A percentile compares a stretch with the other conserved stretches of the same genome.
Evolutionary conservation across 371 early-diverging fungal species (phyloP).

Genomic region (Thermomucor indicae-seudaticae): DNA sequence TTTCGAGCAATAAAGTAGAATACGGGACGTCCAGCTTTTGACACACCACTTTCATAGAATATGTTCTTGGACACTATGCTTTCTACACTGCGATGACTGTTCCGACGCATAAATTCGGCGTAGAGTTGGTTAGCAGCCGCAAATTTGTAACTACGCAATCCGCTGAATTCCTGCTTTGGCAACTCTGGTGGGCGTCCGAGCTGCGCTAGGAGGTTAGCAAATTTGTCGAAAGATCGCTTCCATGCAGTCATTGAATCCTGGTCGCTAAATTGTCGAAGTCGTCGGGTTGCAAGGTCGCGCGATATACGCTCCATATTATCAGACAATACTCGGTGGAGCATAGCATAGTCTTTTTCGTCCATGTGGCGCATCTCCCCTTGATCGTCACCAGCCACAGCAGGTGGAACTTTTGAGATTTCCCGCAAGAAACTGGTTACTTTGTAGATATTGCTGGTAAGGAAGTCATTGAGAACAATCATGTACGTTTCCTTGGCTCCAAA

Average conservation of each 20-base stretch:
- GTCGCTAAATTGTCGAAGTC: slow-evolving; percentile 27
- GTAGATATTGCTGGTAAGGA: slow-evolving; percentile 72
- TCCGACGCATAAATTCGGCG: slow-evolving; percentile 78
- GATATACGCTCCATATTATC: slow-evolving; percentile 72
- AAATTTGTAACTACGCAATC: slow-evolving; percentile 39
- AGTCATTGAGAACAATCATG: slow-evolving; percentile 86
- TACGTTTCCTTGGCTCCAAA: slow-evolving; percentile 92
- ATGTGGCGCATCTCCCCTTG: slow-evolving; percentile 26
- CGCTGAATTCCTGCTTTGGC: slow-evolving; percentile 43
- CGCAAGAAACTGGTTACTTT: slow-evolving; percentile 60
- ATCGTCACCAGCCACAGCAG: slow-evolving; percentile 7
- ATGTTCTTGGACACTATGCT: slow-evolving; percentile 61
- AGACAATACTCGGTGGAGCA: slow-evolving; percentile 65
- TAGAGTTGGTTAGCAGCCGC: slow-evolving; percentile 60
- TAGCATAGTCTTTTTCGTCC: slow-evolving; percentile 57
- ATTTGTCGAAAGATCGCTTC: slow-evolving; percentile 64
- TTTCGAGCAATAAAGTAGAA: slow-evolving; percentile 82
- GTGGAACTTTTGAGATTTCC: slow-evolving; percentile 49
- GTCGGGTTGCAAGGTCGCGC: slow-evolving; percentile 54
- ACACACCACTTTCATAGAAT: slow-evolving; percentile 78
- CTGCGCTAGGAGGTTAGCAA: slow-evolving; percentile 80
- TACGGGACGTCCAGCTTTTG: slow-evolving; percentile 75
- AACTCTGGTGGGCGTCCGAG: slow-evolving; percentile 70
- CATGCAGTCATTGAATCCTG: slow-evolving; percentile 24
- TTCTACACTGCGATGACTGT: slow-evolving; percentile 64